Evolutionary conservation across 1,139 yeast genomes (phyloP).

Genomic region (Trichomonascaceae sp.): DNA sequence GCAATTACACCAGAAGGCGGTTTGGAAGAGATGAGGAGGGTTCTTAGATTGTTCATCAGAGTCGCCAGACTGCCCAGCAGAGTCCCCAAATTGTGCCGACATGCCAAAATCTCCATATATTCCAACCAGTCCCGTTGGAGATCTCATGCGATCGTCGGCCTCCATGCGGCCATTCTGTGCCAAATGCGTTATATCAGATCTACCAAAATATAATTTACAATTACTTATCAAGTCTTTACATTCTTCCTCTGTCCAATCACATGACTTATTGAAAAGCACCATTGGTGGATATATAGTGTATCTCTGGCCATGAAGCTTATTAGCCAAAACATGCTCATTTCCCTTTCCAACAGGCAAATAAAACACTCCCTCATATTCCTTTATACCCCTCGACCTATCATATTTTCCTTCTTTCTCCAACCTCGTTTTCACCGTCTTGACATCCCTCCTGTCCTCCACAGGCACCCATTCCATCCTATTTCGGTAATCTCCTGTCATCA

Average conservation of each 20-base stretch:
- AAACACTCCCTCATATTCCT: constrained; percentile 4
- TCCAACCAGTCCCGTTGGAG: constrained; percentile 56
- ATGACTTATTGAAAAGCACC: constrained; percentile 40
- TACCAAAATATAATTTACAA: constrained; percentile 18
- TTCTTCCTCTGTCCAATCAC: constrained; percentile 28
- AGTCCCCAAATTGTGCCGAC: too few relatives aligned
- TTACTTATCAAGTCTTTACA: constrained; percentile 33
- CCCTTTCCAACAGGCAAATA: constrained; percentile 3
- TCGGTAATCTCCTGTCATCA: neutral
- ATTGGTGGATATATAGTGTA: constrained; percentile 66
- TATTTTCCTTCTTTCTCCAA: constrained; percentile 13
- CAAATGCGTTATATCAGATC: constrained; percentile 45
- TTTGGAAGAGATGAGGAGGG: too few relatives aligned
- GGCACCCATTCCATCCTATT: neutral
- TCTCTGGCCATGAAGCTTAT: neutral
- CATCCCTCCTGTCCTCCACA: neutral
- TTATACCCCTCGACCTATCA: constrained; percentile 6
- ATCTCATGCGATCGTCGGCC: constrained; percentile 50
- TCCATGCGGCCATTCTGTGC: constrained; percentile 69
- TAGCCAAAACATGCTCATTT: neutral
- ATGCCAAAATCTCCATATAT: constrained; percentile 56
- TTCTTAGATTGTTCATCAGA: too few relatives aligned
- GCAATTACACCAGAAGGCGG: constrained; percentile 66
- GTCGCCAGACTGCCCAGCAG: neutral
- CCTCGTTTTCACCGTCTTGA: constrained; percentile 16